Conservation (phyloP, 2,329 filamentous ascomycete species). For the Ophiostoma sp. region DNA sequence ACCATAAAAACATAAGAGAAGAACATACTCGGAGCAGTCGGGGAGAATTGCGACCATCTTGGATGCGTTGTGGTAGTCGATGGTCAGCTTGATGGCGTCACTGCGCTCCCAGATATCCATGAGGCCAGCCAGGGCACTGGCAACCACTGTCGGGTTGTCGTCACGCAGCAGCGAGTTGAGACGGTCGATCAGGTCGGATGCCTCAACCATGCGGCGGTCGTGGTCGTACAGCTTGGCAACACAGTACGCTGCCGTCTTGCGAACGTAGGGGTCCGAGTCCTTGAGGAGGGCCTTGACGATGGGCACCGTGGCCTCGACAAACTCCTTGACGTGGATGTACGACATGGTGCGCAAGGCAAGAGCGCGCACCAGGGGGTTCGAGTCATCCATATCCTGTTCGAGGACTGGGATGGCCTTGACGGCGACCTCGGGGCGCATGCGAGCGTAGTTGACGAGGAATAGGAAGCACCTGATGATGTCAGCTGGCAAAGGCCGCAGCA, state of each 20-base stretch:
- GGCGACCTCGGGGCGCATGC: slow-evolving; percentile 89
- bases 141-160: slow-evolving; percentile 95
- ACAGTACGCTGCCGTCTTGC: slow-evolving; percentile 93
- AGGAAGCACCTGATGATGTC: slow-evolving; percentile 74
- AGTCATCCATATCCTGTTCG: slow-evolving; percentile 82
- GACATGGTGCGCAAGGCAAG: slow-evolving; percentile 92
- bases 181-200: slow-evolving; percentile 83
- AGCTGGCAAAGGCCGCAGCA: background rate
- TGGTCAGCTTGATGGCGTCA: slow-evolving; percentile 94
- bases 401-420: slow-evolving; percentile 87
- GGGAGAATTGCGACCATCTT: slow-evolving; percentile 96
- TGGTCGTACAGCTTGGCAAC: slow-evolving; percentile 98
- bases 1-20: background rate
- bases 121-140: slow-evolving; percentile 80
- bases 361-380: slow-evolving; percentile 85
- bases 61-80: slow-evolving; percentile 94
- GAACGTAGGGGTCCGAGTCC: slow-evolving; percentile 89
- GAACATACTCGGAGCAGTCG: slow-evolving; percentile 87
- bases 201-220: slow-evolving; percentile 82
- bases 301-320: slow-evolving; percentile 82
- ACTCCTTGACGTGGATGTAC: slow-evolving; percentile 94
- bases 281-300: slow-evolving; percentile 77
- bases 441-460: slow-evolving; percentile 93
- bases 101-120: slow-evolving; percentile 99
- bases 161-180: slow-evolving; percentile 87